Base-by-base conservation (phyloP, 2,329 filamentous ascomycete species). In the Rugonectria rugulosa region DNA sequence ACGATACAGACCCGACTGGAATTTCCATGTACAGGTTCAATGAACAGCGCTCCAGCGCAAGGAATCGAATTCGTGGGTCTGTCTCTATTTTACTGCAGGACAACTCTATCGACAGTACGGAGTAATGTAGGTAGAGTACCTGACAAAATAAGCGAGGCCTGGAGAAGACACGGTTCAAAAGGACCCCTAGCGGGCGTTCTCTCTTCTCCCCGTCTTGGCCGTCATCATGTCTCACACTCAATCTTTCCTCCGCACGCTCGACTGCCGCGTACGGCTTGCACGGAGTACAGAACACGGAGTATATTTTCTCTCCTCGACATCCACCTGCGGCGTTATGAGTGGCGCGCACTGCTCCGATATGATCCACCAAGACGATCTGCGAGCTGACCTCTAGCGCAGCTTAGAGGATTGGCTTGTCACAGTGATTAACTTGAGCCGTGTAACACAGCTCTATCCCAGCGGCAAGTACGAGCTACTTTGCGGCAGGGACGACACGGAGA, bases 361-460 rank as follows among this genome's bases (percentile, higher is more conserved):
- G 44, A 50, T 49, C 29, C 17, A 43, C 37, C 43, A 19, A 43
- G 24, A 44, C 38, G 48, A 53, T 47, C 42, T 37, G 47, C 34
- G 36, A 38, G 17, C 24, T 45, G 14, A 5, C 11, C 27, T 17
- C 19, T 23, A 21, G 29, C 21, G n/a, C 36, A 26, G 37, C 45
- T 24, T 15, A 12, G 20, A 32, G 24, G 17, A 36, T 46, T 43
- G 43, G 43, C 29, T 24, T 43, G 37, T 29, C 24, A 15, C 19
- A 24, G 26, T 29, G 37, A 27, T 50, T 41, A 31, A 42, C 47
- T 26, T 27, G 26, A 42, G 20, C 45, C 40, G 40, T 41, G 49
- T 54, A 47, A 55, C 59, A 51, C 53, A 46, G 48, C 42, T 56
- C 59, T 48, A 47, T 43, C 43, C 38, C 38, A 37, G 29, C 19